Conservation (phyloP, 2,329 filamentous ascomycete genomes). For the Diaporthe amygdali region DNA sequence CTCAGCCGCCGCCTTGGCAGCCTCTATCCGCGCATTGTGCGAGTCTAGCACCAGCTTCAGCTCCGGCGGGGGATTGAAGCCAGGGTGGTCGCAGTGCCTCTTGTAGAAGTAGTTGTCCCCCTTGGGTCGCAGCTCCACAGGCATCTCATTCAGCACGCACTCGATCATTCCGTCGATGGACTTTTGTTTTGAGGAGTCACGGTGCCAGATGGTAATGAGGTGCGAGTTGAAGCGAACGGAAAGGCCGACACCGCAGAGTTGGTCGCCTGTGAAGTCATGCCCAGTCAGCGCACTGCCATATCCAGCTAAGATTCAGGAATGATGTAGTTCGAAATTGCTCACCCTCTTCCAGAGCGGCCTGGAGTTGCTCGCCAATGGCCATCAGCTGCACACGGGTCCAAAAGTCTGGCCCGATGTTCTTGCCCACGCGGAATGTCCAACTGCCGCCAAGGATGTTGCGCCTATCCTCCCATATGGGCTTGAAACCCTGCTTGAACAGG, state of each 20-base stretch:
- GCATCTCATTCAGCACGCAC: constrained; percentile 76
- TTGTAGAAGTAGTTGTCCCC: constrained; percentile 81
- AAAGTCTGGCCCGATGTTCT: constrained; percentile 72
- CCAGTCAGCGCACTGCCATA: neutral
- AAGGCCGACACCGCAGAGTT: constrained; percentile 88
- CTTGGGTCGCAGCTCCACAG: constrained; percentile 74
- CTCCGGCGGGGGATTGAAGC: constrained; percentile 72
- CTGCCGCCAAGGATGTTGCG: constrained; percentile 85
- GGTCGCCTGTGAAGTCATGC: constrained; percentile 62
- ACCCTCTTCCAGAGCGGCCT: constrained; percentile 75
- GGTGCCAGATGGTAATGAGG: constrained; percentile 85
- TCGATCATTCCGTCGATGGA: constrained; percentile 78
- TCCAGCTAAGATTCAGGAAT: neutral
- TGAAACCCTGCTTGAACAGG: constrained; percentile 79
- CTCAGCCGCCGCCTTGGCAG: constrained; percentile 33
- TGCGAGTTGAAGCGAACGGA: constrained; percentile 71
- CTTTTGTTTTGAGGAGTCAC: constrained; percentile 79
- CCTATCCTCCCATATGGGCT: constrained; percentile 82
- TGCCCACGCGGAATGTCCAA: constrained; percentile 91
- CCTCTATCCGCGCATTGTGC: constrained; percentile 53
- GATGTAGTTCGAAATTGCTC: constrained; percentile 32
- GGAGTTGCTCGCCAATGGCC: constrained; percentile 82
- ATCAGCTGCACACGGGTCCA: constrained; percentile 84
- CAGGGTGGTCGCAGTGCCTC: constrained; percentile 86
- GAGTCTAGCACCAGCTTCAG: constrained; percentile 63